Base-by-base conservation (phyloP, 768 basidiomycete species). In the Amylocystis lapponica region DNA sequence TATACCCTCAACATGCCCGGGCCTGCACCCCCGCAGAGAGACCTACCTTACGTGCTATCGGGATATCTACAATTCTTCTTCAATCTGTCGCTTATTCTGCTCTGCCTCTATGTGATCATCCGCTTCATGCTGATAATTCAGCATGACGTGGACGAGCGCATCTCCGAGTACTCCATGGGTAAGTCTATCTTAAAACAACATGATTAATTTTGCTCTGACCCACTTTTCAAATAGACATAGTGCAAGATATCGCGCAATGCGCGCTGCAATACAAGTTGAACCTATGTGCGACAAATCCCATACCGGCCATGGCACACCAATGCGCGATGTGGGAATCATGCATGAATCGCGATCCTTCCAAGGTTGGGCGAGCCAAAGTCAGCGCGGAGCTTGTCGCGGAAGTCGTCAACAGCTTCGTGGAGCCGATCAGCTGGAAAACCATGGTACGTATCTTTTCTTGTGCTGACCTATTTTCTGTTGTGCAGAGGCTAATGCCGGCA, bases 401-500 rank as follows among this genome's bases (percentile, higher is more conserved):
- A 58, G 86, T 97, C 33, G 83, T 97, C 49, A 96, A 97, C 60
- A 83, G 90, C 1, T 99, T 99, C 59, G 88, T 98, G 12, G 95
- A 99, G 59, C 86, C 87, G 37, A 94, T 99, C 65, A 92, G 86
- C 61, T 97, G 93, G 91, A 96, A 94, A 68, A 93, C 93, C 11
- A 67, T 97, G 63, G 95, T 90, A 49, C 64, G 86, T 56, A 40
- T 31, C 13, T 32, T 9, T 39, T 2, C 17, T 17, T 0, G 10
- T 25, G 17, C n/a, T 38, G 1, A 27, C n/a, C 20, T 4, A n/a
- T 9, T 14, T 20, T 31, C n/a, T 6, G 6, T 3, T 27, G 5
- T 11, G n/a, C n/a, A n/a, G 10, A n/a, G 30, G 36, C 11, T 21
- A 16, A n/a, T n/a, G n/a, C n/a, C n/a, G n/a, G n/a, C n/a, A n/a